Conservation (phyloP, 2,329 filamentous ascomycete species). For the Fusarium drepaniforme region DNA sequence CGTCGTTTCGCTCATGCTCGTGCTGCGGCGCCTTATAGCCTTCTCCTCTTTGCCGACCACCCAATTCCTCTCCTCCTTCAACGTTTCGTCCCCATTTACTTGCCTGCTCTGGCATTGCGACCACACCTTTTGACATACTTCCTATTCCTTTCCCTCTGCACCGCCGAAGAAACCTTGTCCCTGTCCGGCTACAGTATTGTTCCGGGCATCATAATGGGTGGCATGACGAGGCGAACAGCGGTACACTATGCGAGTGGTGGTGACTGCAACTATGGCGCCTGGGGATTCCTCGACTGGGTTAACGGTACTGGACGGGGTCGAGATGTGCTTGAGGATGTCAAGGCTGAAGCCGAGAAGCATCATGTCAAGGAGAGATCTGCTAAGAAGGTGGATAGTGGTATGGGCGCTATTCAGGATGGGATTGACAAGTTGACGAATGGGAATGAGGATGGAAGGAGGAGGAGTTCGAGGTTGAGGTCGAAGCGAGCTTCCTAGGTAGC, state of each 20-base stretch:
- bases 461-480: constrained; percentile 43
- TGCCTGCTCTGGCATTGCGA: constrained; percentile 73
- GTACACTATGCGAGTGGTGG: constrained; percentile 69
- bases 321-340: constrained; percentile 65
- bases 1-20: constrained; percentile 63
- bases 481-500: constrained; percentile 23
- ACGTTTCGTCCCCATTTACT: constrained; percentile 73
- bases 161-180: constrained; percentile 74
- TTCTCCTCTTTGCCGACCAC: constrained; percentile 76
- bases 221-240: constrained; percentile 56
- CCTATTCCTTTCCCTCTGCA: constrained; percentile 71
- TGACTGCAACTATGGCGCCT: constrained; percentile 70
- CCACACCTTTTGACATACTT: constrained; percentile 81
- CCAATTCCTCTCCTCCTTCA: constrained; percentile 73
- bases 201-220: constrained; percentile 66
- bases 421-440: constrained; percentile 46
- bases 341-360: constrained; percentile 69
- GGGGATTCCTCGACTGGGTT: constrained; percentile 73
- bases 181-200: constrained; percentile 76
- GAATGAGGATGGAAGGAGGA: constrained; percentile 42
- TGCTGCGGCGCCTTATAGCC: constrained; percentile 68
- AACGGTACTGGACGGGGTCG: constrained; percentile 67
- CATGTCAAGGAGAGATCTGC: constrained; percentile 58
- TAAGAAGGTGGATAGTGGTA: constrained; percentile 49
- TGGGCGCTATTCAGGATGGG: constrained; percentile 49